These are phyloP conservation scores for Phoma herbarum DNA, from an alignment of 2,329 filamentous ascomycete species.

Conservation along the genomic window DNA sequence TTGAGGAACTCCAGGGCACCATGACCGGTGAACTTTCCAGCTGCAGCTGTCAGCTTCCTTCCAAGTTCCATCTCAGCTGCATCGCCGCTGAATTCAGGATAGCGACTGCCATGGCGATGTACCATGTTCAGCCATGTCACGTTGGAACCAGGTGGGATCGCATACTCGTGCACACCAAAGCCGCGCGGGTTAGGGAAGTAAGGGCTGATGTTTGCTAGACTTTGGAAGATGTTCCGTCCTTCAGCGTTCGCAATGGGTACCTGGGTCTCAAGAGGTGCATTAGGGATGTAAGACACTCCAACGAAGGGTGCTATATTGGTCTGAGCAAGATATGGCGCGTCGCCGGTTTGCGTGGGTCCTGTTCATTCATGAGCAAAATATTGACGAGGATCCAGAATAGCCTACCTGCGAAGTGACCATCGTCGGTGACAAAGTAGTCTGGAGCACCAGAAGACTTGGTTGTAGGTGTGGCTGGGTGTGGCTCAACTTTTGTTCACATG, in stretches of 20 bases:
- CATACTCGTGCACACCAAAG: constrained; percentile 77
- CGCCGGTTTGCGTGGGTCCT: constrained; percentile 75
- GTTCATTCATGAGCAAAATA: constrained; percentile 14
- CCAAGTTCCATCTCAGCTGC: constrained; percentile 64
- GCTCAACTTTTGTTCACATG: constrained; percentile 9
- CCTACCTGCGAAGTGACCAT: constrained; percentile 42
- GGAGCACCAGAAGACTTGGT: constrained; percentile 35
- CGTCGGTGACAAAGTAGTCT: constrained; percentile 47
- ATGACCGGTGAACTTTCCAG: constrained; percentile 63
- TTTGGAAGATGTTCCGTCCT: constrained; percentile 73
- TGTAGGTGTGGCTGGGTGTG: constrained; percentile 33
- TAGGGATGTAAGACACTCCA: constrained; percentile 70
- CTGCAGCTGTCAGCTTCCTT: constrained; percentile 65
- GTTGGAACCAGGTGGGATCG: constrained; percentile 70
- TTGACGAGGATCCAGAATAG: neutral
- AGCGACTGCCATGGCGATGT: constrained; percentile 76
- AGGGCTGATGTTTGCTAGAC: constrained; percentile 74
- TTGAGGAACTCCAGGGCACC: constrained; percentile 72
- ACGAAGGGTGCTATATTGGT: constrained; percentile 72
- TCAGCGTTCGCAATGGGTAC: constrained; percentile 67
- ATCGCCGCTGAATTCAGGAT: constrained; percentile 68
- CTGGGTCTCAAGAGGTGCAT: constrained; percentile 74
- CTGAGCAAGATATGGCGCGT: constrained; percentile 74
- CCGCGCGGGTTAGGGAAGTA: constrained; percentile 74
- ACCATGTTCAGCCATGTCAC: constrained; percentile 77